phyloP scores from a whole-genome alignment of 1,139 yeast genomes.

The Blastobotrys raffinosifermentans region DNA sequence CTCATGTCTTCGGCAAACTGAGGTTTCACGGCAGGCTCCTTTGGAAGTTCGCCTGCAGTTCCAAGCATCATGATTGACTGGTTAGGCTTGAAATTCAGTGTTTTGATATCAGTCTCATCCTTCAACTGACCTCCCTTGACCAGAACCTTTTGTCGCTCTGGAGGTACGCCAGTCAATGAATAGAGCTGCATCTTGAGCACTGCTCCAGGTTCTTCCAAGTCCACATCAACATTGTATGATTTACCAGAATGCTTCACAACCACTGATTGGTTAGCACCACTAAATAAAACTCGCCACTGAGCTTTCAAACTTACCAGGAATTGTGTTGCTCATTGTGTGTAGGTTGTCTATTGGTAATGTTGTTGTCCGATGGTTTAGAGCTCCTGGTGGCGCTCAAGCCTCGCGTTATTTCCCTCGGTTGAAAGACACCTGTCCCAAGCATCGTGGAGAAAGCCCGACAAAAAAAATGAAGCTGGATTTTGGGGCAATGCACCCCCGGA shows the following conservation, averaged over 20 bases:
- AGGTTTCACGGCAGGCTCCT: constrained; percentile 46
- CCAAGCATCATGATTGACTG: constrained; percentile 87
- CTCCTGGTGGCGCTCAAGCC: background rate
- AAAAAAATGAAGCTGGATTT: constrained; percentile 12
- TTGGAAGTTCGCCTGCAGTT: constrained; percentile 69
- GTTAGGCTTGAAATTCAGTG: constrained; percentile 53
- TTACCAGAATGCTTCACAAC: constrained; percentile 83
- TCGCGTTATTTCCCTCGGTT: background rate
- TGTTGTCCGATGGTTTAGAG: background rate
- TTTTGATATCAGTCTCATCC: constrained; percentile 52
- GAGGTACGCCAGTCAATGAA: constrained; percentile 72
- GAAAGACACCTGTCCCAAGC: too few species aligned
- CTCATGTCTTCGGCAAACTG: constrained; percentile 69
- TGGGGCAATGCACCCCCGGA: constrained; percentile 21
- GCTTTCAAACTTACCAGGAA: too few species aligned
- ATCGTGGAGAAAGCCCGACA: too few species aligned
- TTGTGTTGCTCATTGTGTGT: constrained; percentile 4
- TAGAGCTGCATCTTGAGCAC: constrained; percentile 67
- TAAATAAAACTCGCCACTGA: too few species aligned
- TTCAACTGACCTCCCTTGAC: constrained; percentile 83
- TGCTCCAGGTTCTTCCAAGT: constrained; percentile 46
- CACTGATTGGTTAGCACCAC: background rate
- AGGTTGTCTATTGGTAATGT: constrained; percentile 1
- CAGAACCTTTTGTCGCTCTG: constrained; percentile 82
- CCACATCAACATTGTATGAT: constrained; percentile 61